A percentile compares a stretch with the other conserved stretches of the same genome.
Evolutionary conservation across 306 rosid species (phyloP).

Genomic region (Medicago truncatula): DNA sequence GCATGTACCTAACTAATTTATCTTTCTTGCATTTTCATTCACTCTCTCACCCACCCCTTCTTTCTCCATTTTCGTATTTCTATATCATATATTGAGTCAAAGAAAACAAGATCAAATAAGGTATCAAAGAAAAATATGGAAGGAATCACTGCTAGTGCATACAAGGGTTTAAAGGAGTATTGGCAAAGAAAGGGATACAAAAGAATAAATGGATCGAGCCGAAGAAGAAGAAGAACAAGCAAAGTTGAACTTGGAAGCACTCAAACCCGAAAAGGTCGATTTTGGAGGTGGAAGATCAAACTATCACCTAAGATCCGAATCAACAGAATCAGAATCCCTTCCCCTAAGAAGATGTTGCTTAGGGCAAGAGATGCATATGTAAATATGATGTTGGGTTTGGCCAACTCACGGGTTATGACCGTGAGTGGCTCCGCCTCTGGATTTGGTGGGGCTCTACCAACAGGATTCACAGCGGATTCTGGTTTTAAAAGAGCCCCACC

Average conservation of each 20-base stretch:
- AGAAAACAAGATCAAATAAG: neutral
- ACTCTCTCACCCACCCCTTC: slow-evolving; percentile 25
- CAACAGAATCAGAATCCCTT: slow-evolving; percentile 48
- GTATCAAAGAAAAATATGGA: slow-evolving; percentile 48
- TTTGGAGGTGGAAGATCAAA: slow-evolving; percentile 67
- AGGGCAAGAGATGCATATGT: slow-evolving; percentile 90
- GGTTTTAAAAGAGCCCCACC: slow-evolving; percentile 44
- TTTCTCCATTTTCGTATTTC: neutral
- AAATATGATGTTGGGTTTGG: slow-evolving; percentile 71
- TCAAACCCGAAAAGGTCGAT: slow-evolving; percentile 44
- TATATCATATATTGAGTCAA: neutral
- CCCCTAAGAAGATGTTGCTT: slow-evolving; percentile 64
- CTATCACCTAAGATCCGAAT: slow-evolving; percentile 66
- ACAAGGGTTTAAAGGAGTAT: slow-evolving; percentile 56
- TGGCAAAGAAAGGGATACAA: slow-evolving; percentile 63
- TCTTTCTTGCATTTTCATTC: slow-evolving; percentile 24
- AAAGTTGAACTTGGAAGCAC: slow-evolving; percentile 49
- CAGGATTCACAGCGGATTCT: neutral
- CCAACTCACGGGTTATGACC: slow-evolving; percentile 60
- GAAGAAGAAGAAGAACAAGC: slow-evolving; percentile 24
- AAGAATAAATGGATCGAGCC: slow-evolving; percentile 50
- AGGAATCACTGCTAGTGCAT: slow-evolving; percentile 54
- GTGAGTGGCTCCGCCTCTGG: slow-evolving; percentile 40
- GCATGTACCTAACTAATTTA: slow-evolving; percentile 41
- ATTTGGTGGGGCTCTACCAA: slow-evolving; percentile 40